Percentiles rank a stretch among this genome's conserved stretches.
phyloP scores from a whole-genome alignment of 306 rosid species.

The Malus orientalis region DNA sequence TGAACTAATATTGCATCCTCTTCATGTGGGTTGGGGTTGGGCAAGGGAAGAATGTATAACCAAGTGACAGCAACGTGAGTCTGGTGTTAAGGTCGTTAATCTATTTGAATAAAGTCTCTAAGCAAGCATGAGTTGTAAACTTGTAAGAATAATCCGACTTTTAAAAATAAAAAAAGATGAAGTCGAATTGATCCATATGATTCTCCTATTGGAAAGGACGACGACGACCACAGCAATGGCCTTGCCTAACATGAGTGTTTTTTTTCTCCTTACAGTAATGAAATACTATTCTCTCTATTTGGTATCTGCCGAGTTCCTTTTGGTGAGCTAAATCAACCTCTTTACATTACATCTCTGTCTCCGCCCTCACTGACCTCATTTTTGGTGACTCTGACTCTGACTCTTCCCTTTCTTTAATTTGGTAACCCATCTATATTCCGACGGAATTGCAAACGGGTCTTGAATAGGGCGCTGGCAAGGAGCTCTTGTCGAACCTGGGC shows the following conservation, averaged over 20 bases:
- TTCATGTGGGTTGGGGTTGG: no score
- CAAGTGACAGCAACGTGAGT: no score
- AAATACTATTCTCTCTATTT: constrained; percentile 20
- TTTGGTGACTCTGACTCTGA: constrained; percentile 31
- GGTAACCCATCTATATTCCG: constrained; percentile 78
- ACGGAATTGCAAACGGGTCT: constrained; percentile 84
- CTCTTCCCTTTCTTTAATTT: constrained; percentile 65
- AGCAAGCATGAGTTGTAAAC: no score
- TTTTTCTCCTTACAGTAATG: constrained; percentile 10
- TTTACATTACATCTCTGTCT: constrained; percentile 11
- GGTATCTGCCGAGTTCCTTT: constrained; percentile 25
- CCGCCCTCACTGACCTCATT: constrained; percentile 14
- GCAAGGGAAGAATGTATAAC: no score
- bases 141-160: no score
- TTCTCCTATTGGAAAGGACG: no score
- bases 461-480: constrained; percentile 66
- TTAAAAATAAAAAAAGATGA: no score
- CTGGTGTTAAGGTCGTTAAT: no score
- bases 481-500: constrained; percentile 70
- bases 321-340: constrained; percentile 20
- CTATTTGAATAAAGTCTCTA: no score
- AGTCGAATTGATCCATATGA: no score
- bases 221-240: neutral
- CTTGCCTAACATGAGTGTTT: neutral
- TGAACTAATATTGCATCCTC: no score